phyloP scores from a whole-genome alignment of 148 eudicot genomes.

The Camellia sinensis region DNA sequence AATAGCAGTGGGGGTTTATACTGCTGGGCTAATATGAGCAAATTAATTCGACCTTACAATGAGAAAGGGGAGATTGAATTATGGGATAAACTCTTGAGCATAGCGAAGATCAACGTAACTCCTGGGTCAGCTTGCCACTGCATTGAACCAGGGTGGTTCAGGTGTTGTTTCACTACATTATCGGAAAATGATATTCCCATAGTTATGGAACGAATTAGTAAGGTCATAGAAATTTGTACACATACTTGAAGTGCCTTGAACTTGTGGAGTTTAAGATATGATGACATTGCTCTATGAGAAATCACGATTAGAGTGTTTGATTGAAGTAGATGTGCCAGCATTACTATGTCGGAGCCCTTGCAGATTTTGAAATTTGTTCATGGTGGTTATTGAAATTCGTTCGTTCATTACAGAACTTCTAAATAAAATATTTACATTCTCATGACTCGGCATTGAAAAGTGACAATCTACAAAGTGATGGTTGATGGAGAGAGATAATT shows the following conservation, averaged over 20 bases:
- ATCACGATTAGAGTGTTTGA: neutral
- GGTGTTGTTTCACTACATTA: conserved; percentile 76
- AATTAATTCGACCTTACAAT: conserved; percentile 51
- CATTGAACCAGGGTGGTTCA: conserved; percentile 95
- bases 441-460: neutral
- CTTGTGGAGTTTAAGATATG: neutral
- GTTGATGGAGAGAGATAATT: neutral
- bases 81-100: conserved; percentile 75
- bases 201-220: conserved; percentile 56
- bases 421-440: neutral
- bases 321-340: conserved; percentile 5
- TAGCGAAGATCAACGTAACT: conserved; percentile 68
- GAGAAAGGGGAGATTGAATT: conserved; percentile 90
- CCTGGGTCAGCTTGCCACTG: conserved; percentile 90
- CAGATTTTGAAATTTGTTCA: neutral
- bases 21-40: conserved; percentile 88
- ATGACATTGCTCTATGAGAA: too few relatives aligned
- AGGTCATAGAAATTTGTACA: conserved; percentile 25
- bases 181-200: conserved; percentile 60
- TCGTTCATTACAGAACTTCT: neutral
- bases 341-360: conserved; percentile 1
- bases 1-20: conserved; percentile 78
- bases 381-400: too few relatives aligned
- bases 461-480: neutral
- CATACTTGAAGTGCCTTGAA: too few relatives aligned